Percentiles rank a stretch among this genome's conserved stretches.
Evolutionary conservation across 1,284 basidiomycete species (phyloP).

Genomic region (Dichomitus squalens): DNA sequence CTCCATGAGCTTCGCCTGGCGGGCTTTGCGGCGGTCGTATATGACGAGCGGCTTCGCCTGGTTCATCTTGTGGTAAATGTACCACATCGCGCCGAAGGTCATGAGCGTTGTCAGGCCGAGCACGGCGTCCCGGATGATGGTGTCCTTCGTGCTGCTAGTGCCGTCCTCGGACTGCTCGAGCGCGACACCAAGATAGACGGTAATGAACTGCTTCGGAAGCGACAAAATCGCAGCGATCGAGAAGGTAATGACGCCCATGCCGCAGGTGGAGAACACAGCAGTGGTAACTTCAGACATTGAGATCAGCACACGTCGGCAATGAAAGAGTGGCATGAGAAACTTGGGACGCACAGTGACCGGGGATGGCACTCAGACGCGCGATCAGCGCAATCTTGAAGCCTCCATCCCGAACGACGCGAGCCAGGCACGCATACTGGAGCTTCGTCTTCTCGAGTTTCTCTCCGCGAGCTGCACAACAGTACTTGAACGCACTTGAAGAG

Average conservation of each 20-base stretch:
- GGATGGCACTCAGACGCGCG: constrained; percentile 79
- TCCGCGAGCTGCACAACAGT: constrained; percentile 61
- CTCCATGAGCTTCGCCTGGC: constrained; percentile 47
- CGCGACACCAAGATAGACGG: constrained; percentile 75
- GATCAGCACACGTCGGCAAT: background rate
- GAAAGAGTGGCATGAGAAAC: background rate
- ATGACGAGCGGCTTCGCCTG: constrained; percentile 75
- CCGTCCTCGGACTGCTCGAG: constrained; percentile 41
- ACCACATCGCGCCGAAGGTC: constrained; percentile 83
- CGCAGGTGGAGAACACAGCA: constrained; percentile 79
- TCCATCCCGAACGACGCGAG: constrained; percentile 76
- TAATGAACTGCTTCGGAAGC: constrained; percentile 77
- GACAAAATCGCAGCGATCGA: constrained; percentile 73
- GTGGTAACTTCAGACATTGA: constrained; percentile 51
- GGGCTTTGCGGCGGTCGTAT: constrained; percentile 56
- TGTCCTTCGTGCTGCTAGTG: constrained; percentile 44
- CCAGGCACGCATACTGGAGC: constrained; percentile 77
- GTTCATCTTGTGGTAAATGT: constrained; percentile 78
- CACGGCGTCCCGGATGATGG: constrained; percentile 66
- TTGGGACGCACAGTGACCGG: constrained; percentile 63
- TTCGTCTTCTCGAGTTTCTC: constrained; percentile 74
- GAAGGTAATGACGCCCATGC: constrained; percentile 75
- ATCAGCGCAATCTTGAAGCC: constrained; percentile 79
- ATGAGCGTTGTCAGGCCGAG: constrained; percentile 67
- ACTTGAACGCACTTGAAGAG: constrained; percentile 59